Evolutionary conservation across 2,329 filamentous ascomycete species (phyloP).

Genomic region (Nemania sp.): DNA sequence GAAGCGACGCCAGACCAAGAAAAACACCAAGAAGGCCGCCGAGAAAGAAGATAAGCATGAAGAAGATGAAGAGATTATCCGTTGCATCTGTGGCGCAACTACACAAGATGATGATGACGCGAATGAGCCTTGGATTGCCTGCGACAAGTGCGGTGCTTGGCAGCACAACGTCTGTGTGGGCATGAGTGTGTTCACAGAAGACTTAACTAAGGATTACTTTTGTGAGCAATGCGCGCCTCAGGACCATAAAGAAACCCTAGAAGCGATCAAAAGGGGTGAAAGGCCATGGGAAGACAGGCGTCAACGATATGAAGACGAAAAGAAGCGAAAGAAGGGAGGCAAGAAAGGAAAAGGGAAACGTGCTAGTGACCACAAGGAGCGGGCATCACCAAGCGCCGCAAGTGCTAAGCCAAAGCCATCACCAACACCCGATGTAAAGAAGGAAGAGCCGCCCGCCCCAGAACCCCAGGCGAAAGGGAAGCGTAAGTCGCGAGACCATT

Average conservation of each 20-base stretch:
- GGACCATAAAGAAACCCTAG: slow-evolving; percentile 83
- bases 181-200: slow-evolving; percentile 80
- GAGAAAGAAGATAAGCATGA: slow-evolving; percentile 67
- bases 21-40: slow-evolving; percentile 67
- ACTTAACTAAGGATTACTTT: slow-evolving; percentile 86
- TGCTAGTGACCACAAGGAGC: slow-evolving; percentile 71
- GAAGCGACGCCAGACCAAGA: slow-evolving; percentile 62
- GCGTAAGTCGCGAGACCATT: slow-evolving; percentile 69
- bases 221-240: slow-evolving; percentile 91
- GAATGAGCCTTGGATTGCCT: slow-evolving; percentile 93
- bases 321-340: slow-evolving; percentile 69
- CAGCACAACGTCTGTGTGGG: slow-evolving; percentile 98
- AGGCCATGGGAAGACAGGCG: slow-evolving; percentile 84
- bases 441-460: slow-evolving; percentile 54
- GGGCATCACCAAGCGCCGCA: slow-evolving; percentile 57
- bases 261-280: slow-evolving; percentile 82
- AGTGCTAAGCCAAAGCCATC: slow-evolving; percentile 55
- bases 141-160: slow-evolving; percentile 92
- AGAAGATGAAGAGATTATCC: slow-evolving; percentile 79
- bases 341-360: slow-evolving; percentile 75
- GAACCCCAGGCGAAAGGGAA: slow-evolving; percentile 62
- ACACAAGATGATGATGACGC: slow-evolving; percentile 85
- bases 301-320: slow-evolving; percentile 71
- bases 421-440: slow-evolving; percentile 51
- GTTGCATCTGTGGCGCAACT: slow-evolving; percentile 91